Conservation (phyloP, 106 monocot genomes). For the Hemerocallis citrina region DNA sequence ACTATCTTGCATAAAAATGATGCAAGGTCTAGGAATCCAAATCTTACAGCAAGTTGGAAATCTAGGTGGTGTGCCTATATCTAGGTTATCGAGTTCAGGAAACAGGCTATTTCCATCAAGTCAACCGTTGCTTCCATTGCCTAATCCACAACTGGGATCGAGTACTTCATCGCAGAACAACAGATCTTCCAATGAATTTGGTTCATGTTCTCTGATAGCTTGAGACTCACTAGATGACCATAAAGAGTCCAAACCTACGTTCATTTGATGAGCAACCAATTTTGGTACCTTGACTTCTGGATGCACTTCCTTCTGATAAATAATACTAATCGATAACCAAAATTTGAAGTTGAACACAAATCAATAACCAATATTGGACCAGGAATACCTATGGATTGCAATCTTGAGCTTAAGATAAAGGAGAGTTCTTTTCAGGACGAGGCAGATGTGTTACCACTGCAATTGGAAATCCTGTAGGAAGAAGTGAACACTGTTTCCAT, state of each 20-base stretch:
- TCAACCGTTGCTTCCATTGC: constrained; percentile 1
- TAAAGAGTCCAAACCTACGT: constrained; percentile 10
- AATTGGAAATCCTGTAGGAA: constrained; percentile 78
- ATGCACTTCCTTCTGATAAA: constrained; percentile 6
- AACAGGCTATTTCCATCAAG: constrained; percentile 13
- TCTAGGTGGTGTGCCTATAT: constrained; percentile 48
- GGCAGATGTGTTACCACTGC: constrained; percentile 53
- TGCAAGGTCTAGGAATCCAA: background rate
- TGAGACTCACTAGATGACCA: constrained; percentile 55
- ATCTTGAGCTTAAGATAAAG: constrained; percentile 19
- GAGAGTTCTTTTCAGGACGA: constrained; percentile 15
- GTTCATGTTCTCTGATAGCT: constrained; percentile 30
- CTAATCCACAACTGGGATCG: constrained; percentile 5
- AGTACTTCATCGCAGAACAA: constrained; percentile 77
- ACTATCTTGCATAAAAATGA: background rate
- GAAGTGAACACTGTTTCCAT: constrained; percentile 82
- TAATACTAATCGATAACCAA: too few relatives aligned
- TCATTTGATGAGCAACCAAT: constrained; percentile 7
- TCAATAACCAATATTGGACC: constrained; percentile 33
- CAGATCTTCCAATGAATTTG: constrained; percentile 25
- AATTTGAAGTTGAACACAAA: background rate
- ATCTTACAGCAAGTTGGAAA: constrained; percentile 59
- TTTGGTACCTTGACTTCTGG: constrained; percentile 1
- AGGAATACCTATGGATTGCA: constrained; percentile 4
- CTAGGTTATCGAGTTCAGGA: constrained; percentile 48